Evolutionary conservation across 305 asterid genomes (phyloP), one percentile per base, ranked within the genome.

Genomic region (Fraxinus angustifolia): DNA sequence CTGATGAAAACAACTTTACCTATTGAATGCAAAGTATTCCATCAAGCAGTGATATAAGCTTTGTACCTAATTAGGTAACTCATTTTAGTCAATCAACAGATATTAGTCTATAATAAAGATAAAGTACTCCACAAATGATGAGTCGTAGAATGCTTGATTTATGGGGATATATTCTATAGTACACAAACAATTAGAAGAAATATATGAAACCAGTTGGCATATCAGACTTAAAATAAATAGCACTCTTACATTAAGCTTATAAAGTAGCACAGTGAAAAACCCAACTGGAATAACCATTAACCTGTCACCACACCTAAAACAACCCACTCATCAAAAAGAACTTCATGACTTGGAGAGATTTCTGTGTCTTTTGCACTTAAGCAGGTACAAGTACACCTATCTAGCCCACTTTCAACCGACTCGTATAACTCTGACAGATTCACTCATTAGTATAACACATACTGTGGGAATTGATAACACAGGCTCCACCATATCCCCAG

Each of bases 1-100:
- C 91, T 8, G 89, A 84, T 5, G 84, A 67, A 79, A 90, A 90
- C 31, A 87, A 88, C 78, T 84, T 89, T 77, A 91, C 90, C 97
- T 92, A 28, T 62, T 42, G 8, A 17, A 80, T 6, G 30, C 78
- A 67, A n/a, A 33, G 30, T 19, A 80, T 36, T 75, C 16, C 33
- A 38, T 68, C 42, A 40, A 28, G 40, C 7, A 60, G 23, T 36
- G 10, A 50, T 12, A 30, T 73, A 58, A 31, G 38, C 28, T 72
- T 17, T 38, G 30, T 33, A 19, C 26, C 38, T n/a, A 17, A 42
- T 75, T 62, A 75, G 72, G 50, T 38, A 75, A 34, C 40, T n/a
- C 65, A 21, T 33, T 28, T 7, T 58, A 62, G 62, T 33, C 79
- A 16, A 82, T 75, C 26, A 17, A 35, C 14, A 28, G 34, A n/a